Base-by-base conservation (phyloP, 192 early-diverging fungal species). In the Coemansia sp. region DNA sequence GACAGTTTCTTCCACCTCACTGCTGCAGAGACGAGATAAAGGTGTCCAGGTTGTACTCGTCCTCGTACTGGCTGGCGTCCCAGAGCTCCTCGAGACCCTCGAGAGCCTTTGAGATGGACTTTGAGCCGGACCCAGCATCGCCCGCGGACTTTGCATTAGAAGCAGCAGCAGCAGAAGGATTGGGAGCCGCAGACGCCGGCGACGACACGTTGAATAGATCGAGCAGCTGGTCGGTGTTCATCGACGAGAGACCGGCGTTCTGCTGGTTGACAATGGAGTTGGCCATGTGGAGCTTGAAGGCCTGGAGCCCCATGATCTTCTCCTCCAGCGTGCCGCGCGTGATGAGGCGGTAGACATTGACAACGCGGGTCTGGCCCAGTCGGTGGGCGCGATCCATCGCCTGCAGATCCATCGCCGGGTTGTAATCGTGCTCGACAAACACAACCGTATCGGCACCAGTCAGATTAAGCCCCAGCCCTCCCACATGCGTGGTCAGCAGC, bases 401-500 rank as follows among this genome's bases (percentile, higher is more conserved):
- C 76, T 99, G 98, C 63, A 98, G 76, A 83, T 99, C 98, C 79
- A 95, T 98, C 86, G 96, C 95, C 7, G 98, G 98, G 72, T 99
- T 99, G 90, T 96, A 99, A 69, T 99, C 98, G 71, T 98, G 98
- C 74, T 99, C 98, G 10, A 98, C 92, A 87, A 99, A 98, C 39
- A 99, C 96, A 0, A 99, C 97, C 4, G 95, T 97, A 65, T 99
- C 98, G n/a, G 98, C 98, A 6, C 96, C 98, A 7, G 98, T 99
- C 68, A 99, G 81, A 64, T 98, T 99, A 9, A 99, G 83, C 2
- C 98, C 98, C 17, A 99, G 85, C 7, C 98, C 98, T 67, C 98
- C 98, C 25, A 98, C 98, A 64, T 93, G 92, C 1, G 98, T 99
- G 22, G 98, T 99, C 55, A 99, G 77, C 46, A 99, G 79, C 32